Evolutionary conservation across 2,329 filamentous ascomycete genomes (phyloP), one percentile per base, ranked within the genome.

Genomic region (Bipolaris gigantea): DNA sequence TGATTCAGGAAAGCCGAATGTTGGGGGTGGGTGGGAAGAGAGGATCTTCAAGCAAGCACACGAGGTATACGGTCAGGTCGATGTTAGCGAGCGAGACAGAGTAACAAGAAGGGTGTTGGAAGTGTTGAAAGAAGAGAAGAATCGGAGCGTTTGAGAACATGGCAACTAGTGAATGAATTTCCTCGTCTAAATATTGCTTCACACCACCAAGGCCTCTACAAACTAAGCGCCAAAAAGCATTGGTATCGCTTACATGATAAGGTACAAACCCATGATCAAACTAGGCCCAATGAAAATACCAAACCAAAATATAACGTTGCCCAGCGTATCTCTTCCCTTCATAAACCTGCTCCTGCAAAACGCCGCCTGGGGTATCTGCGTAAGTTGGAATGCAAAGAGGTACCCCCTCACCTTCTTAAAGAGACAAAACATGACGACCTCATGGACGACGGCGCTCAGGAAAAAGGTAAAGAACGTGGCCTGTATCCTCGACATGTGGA

Each of bases 321-420:
- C 89, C 18, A 92, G 64, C 1, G 84, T 82, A 62, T 83, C 79
- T 62, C 80, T 79, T 21, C 83, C 83, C 60, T 82, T 84, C 68
- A 92, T 76, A 76, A 86, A 84, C 59, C 80, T 84, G 1, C 86
- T 89, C 58, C 86, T 80, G 63, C 85, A 88, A 41, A 92, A 69
- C 30, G 79, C 79, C 3, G 89, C 87, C 13, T 92, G 75, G 32
- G 89, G 89, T 40, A 92, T 72, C 73, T 93, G 89, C 59, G 80
- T 80, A 83, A 93, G 85, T 71, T 92, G 89, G 65, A 89, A 73
- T n/a, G 85, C 75, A 19, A 92, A 81, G 41, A 92, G 74, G 64
- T 92, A 92, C 0, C 89, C 89, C 35, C 89, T 78, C 9, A 92
- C 79, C 73, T 90, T 91, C 72, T 87, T 88, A 72, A 92, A 92